These are phyloP conservation scores for Hypoxylon trugodes DNA, from an alignment of 495 filamentous ascomycete genomes.

Conservation along the genomic window DNA sequence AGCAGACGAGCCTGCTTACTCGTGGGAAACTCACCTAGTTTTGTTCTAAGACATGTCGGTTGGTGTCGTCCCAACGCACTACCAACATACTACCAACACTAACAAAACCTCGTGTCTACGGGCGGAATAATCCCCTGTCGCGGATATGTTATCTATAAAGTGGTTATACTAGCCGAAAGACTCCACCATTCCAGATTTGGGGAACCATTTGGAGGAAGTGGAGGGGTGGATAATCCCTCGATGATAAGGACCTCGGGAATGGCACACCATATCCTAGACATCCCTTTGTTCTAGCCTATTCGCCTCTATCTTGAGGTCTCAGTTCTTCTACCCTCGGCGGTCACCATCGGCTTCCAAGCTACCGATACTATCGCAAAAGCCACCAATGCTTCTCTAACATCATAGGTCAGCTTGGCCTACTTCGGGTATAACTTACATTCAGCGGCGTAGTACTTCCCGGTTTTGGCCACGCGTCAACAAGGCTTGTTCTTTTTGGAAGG, in stretches of 20 bases:
- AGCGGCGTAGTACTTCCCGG: constrained; percentile 6
- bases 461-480: constrained; percentile 7
- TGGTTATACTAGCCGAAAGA: too few relatives aligned
- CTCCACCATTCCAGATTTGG: not conserved
- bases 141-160: too few relatives aligned
- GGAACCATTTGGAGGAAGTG: too few relatives aligned
- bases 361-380: constrained; percentile 10
- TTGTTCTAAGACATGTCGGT: not conserved
- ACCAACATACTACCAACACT: not conserved
- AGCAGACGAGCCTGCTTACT: too few relatives aligned
- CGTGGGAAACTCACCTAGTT: too few relatives aligned
- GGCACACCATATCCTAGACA: too few relatives aligned
- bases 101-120: not conserved
- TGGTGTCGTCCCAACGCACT: too few relatives aligned
- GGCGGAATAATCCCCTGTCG: not conserved
- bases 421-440: not conserved
- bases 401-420: constrained; percentile 17
- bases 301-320: not conserved
- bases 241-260: too few relatives aligned
- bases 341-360: constrained; percentile 7
- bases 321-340: constrained; percentile 2
- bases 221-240: constrained; percentile 15
- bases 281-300: too few relatives aligned
- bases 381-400: constrained; percentile 18
- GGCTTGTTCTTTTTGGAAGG: constrained; percentile 32